Percentiles rank a stretch among this genome's conserved stretches.
Conservation (phyloP, 192 early-diverging fungal genomes). For the Coemansia asiatica region DNA sequence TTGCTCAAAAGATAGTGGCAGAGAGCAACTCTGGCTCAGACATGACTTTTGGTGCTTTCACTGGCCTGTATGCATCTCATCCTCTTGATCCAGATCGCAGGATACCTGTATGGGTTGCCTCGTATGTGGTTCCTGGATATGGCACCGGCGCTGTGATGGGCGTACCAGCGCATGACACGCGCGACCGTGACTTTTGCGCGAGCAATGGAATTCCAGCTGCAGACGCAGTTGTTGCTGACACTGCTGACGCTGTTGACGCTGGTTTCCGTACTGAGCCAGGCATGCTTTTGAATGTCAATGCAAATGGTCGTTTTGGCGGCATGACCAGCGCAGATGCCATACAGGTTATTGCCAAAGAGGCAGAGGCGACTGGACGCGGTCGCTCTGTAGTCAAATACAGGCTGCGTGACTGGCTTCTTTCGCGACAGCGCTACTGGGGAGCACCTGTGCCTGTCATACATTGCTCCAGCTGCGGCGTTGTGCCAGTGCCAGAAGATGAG, state of each 20-base stretch:
- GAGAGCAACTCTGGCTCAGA: slow-evolving; percentile 21
- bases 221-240: slow-evolving; percentile 52
- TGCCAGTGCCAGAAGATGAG: slow-evolving; percentile 80
- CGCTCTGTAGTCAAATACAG: slow-evolving; percentile 64
- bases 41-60: slow-evolving; percentile 55
- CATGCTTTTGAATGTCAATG: slow-evolving; percentile 46
- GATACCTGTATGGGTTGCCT: slow-evolving; percentile 71
- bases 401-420: slow-evolving; percentile 93
- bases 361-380: slow-evolving; percentile 53
- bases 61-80: slow-evolving; percentile 64
- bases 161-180: slow-evolving; percentile 78
- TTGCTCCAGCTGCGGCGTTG: slow-evolving; percentile 73
- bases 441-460: slow-evolving; percentile 95
- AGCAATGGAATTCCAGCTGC: slow-evolving; percentile 51
- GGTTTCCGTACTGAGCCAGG: slow-evolving; percentile 58
- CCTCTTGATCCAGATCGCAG: slow-evolving; percentile 56
- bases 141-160: slow-evolving; percentile 85
- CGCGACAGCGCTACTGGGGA: slow-evolving; percentile 95
- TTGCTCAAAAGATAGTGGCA: slow-evolving; percentile 25
- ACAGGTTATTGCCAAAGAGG: slow-evolving; percentile 57
- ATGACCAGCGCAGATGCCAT: slow-evolving; percentile 61
- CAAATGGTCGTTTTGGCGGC: slow-evolving; percentile 62
- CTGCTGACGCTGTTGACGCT: neutral
- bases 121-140: slow-evolving; percentile 75
- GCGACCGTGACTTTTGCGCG: slow-evolving; percentile 70